These are phyloP conservation scores for Termitomyces sp. DNA, from an alignment of 768 basidiomycete species.

Conservation along the genomic window DNA sequence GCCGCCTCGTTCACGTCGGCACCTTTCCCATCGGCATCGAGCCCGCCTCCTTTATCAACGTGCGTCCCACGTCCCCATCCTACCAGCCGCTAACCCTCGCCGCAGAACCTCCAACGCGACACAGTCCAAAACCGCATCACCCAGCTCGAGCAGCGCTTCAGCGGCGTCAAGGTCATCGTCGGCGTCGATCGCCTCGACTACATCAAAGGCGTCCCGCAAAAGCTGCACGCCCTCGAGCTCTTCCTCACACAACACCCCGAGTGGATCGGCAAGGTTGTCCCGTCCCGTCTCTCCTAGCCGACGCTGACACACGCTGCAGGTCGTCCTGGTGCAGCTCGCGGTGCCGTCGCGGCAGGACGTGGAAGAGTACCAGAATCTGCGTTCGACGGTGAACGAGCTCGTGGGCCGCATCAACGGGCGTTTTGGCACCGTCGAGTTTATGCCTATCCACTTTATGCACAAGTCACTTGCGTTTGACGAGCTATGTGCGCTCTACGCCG, in stretches of 20 bases:
- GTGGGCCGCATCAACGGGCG: slow-evolving; percentile 98
- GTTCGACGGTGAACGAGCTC: slow-evolving; percentile 94
- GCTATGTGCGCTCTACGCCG: slow-evolving; percentile 93
- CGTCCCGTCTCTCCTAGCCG: neutral
- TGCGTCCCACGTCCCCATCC: slow-evolving; percentile 20
- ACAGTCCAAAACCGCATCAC: slow-evolving; percentile 77
- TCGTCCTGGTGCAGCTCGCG: slow-evolving; percentile 94
- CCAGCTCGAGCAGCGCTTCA: slow-evolving; percentile 84
- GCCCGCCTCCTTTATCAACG: slow-evolving; percentile 84
- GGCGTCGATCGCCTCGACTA: slow-evolving; percentile 98
- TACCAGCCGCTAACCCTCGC: neutral
- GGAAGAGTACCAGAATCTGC: slow-evolving; percentile 97
- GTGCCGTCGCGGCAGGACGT: slow-evolving; percentile 98
- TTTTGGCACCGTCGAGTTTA: slow-evolving; percentile 98
- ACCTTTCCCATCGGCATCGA: slow-evolving; percentile 99
- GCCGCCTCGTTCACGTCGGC: slow-evolving; percentile 92
- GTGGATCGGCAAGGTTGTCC: slow-evolving; percentile 89
- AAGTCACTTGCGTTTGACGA: slow-evolving; percentile 91
- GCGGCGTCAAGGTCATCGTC: slow-evolving; percentile 94
- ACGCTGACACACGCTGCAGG: slow-evolving; percentile 34
- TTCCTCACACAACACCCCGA: slow-evolving; percentile 98
- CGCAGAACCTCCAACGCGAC: slow-evolving; percentile 71
- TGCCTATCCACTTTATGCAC: slow-evolving; percentile 99
- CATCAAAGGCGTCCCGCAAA: slow-evolving; percentile 99
- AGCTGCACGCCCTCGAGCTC: slow-evolving; percentile 91